Percentiles rank a stretch among this genome's conserved stretches.
These are phyloP conservation scores for Hygrophorus russula DNA, from an alignment of 768 basidiomycete genomes.

Conservation along the genomic window DNA sequence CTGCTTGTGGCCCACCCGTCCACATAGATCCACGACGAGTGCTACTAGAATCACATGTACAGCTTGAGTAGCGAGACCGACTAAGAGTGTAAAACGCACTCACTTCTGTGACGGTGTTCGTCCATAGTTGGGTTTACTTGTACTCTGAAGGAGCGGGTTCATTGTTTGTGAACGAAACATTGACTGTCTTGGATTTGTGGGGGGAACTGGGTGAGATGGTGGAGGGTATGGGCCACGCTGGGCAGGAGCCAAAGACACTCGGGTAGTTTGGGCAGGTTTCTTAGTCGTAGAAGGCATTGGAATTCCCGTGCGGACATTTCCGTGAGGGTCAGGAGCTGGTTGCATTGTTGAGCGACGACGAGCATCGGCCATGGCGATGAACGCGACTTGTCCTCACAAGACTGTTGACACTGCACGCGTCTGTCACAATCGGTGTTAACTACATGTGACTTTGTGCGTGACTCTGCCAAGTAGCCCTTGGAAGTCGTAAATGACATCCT, in stretches of 20 bases:
- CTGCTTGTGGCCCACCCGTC: slow-evolving; percentile 38
- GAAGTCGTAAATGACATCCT: slow-evolving; percentile 14
- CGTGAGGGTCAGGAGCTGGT: slow-evolving; percentile 35
- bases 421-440: slow-evolving; percentile 10
- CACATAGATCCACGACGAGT: slow-evolving; percentile 70
- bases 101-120: slow-evolving; percentile 69
- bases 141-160: slow-evolving; percentile 62
- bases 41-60: slow-evolving; percentile 29
- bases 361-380: slow-evolving; percentile 22
- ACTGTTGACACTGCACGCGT: slow-evolving; percentile 21
- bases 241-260: slow-evolving; percentile 70
- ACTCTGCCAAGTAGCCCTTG: too few relatives aligned
- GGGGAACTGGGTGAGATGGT: slow-evolving; percentile 17
- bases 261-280: slow-evolving; percentile 45
- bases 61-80: background rate
- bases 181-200: slow-evolving; percentile 56
- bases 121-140: slow-evolving; percentile 53
- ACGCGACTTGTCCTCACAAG: too few relatives aligned
- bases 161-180: slow-evolving; percentile 56
- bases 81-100: slow-evolving; percentile 14
- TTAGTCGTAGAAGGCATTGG: slow-evolving; percentile 70
- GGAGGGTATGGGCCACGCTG: slow-evolving; percentile 42
- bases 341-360: slow-evolving; percentile 52
- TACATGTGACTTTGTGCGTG: too few relatives aligned
- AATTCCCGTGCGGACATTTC: slow-evolving; percentile 48